Evolutionary conservation across 129 eudicot genomes (phyloP).

Genomic region (Helichrysum umbraculigerum): DNA sequence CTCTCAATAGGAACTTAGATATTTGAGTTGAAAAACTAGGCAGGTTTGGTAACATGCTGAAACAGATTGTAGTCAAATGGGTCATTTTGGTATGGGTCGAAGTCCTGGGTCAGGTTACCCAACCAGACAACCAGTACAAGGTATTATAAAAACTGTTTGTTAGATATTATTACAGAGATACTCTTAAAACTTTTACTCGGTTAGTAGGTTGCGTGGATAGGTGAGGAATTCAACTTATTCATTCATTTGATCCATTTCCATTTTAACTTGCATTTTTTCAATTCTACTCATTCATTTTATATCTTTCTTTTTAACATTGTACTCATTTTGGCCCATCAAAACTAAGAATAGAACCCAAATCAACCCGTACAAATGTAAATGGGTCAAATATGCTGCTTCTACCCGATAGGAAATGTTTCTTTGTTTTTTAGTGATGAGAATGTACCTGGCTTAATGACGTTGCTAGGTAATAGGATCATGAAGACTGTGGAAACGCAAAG

Average conservation of each 20-base stretch:
- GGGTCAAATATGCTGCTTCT: neutral
- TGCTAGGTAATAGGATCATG: slow-evolving; percentile 60
- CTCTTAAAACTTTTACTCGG: no score
- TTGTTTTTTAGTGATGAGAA: neutral
- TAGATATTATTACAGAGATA: neutral
- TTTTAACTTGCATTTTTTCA: no score
- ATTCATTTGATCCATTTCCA: neutral
- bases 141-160: neutral
- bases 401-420: neutral
- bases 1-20: neutral
- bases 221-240: neutral
- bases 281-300: no score
- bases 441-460: slow-evolving; percentile 54
- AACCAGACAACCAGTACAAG: no score
- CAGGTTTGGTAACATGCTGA: neutral
- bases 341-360: neutral
- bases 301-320: no score
- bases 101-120: neutral
- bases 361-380: neutral
- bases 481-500: slow-evolving; percentile 56
- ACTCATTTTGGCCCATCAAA: neutral
- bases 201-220: neutral
- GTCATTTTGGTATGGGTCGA: neutral
- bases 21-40: neutral
- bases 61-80: neutral